A percentile compares a stretch with the other conserved stretches of the same genome.
Evolutionary conservation across 2,329 filamentous ascomycete species (phyloP).

Genomic region (Aspergillus sp.): DNA sequence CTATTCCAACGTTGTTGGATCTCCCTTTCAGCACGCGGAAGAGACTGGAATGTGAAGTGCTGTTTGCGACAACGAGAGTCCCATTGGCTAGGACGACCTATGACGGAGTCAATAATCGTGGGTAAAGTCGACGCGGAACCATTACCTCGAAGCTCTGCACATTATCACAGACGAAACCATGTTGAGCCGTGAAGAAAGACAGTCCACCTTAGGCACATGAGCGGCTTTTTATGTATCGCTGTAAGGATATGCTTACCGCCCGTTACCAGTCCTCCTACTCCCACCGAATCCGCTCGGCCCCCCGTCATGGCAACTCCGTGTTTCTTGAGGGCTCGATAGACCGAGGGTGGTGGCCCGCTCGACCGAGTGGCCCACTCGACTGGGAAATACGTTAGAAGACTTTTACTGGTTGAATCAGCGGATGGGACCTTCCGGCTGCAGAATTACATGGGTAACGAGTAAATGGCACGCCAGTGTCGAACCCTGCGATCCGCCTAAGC

Average conservation of each 20-base stretch:
- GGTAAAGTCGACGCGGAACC: not conserved
- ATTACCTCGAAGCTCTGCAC: not conserved
- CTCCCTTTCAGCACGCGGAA: not conserved
- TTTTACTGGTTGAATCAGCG: no score
- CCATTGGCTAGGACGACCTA: not conserved
- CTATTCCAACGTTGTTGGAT: not conserved
- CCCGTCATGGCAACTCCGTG: not conserved
- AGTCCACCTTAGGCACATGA: not conserved
- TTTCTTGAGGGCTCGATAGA: slow-evolving; percentile 1
- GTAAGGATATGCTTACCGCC: not conserved
- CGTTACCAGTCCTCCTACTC: not conserved
- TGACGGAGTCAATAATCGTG: not conserved
- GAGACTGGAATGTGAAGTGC: not conserved
- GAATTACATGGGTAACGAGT: no score
- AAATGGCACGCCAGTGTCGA: no score
- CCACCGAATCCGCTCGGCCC: not conserved
- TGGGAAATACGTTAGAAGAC: no score
- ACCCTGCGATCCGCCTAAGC: no score
- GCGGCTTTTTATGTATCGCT: not conserved
- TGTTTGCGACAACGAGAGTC: not conserved
- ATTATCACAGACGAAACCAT: not conserved
- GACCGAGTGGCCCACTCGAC: no score
- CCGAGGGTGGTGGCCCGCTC: no score
- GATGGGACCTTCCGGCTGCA: no score
- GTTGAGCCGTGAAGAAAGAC: not conserved